Evolutionary conservation across 2,329 filamentous ascomycete genomes (phyloP), one percentile per base, ranked within the genome.

Genomic region (Blastomyces parvus): DNA sequence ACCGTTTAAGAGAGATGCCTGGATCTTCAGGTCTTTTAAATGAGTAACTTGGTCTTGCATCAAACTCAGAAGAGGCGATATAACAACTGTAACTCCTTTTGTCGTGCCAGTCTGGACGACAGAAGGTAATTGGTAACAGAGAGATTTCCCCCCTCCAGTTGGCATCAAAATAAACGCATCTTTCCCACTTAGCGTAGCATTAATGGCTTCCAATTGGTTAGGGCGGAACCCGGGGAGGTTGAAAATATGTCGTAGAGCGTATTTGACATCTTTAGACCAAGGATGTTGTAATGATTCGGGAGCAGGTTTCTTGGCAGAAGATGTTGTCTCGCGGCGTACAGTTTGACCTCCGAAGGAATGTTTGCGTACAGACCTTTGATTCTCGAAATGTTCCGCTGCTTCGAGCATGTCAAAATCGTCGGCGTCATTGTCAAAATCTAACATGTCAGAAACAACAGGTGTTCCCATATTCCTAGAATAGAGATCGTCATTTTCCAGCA

Each of bases 91-190:
- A 30, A 99, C 86, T 3, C 94, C 95, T 42, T 81, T 81, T 0
- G 93, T 97, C 69, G 84, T 88, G 53, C 94, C 94, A 56, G 85
- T 88, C 58, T 82, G 84, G 40, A 99, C 82, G 25, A 97, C 84
- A 1, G 94, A 90, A 17, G 94, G 95, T 14, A 99, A 79, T 74
- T 99, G 95, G 73, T 99, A 99, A 74, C 94, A 97, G 1, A 99
- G 81, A 0, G 93, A 97, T 73, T 99, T 99, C 52, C 94, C 94
- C 65, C 94, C 94, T 61, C 94, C 94, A 0, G 94, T 99, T 2
- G 95, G 94, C 94, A 99, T 99, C 48, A 99, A 81, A 19, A 99
- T 89, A 73, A 99, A 99, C 0, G 89, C 88, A 75, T 99, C 93
- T 67, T 93, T 87, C 2, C 93, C 94, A 38, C 80, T 82, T 56